These are phyloP conservation scores for Alternaria gansuensis DNA, from an alignment of 2,329 filamentous ascomycete genomes.

Conservation along the genomic window DNA sequence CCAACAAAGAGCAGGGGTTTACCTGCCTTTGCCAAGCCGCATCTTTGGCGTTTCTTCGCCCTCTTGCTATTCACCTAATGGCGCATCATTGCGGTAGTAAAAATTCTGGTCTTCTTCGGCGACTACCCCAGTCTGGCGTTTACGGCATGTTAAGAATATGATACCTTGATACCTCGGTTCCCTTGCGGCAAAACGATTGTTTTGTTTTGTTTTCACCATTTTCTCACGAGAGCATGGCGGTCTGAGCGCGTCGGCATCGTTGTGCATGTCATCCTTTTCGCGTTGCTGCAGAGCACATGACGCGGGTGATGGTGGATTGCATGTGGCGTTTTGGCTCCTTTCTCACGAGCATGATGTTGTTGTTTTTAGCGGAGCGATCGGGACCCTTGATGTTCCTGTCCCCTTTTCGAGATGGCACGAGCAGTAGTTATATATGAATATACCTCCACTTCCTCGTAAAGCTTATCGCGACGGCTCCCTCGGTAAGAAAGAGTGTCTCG, in stretches of 20 bases:
- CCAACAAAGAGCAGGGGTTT: neutral
- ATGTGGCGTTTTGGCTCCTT: conserved; percentile 15
- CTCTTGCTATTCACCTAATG: conserved; percentile 16
- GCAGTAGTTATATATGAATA: conserved; percentile 34
- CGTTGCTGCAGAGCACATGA: conserved; percentile 8
- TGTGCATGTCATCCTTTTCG: conserved; percentile 3
- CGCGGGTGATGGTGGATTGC: conserved; percentile 10
- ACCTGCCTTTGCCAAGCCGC: neutral
- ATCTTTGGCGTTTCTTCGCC: neutral
- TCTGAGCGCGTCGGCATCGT: conserved; percentile 7
- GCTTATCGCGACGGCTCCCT: conserved; percentile 5
- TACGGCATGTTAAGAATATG: conserved; percentile 25
- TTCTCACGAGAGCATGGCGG: conserved; percentile 6
- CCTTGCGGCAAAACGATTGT: conserved; percentile 12
- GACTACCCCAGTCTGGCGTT: conserved; percentile 24
- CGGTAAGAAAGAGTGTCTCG: neutral
- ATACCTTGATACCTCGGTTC: conserved; percentile 30
- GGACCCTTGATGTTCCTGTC: conserved; percentile 13
- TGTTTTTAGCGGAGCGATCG: conserved; percentile 25
- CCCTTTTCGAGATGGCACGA: conserved; percentile 18
- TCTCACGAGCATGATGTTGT: conserved; percentile 15
- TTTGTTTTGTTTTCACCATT: conserved; percentile 7
- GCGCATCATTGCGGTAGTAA: conserved; percentile 20
- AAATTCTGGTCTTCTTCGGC: conserved; percentile 20
- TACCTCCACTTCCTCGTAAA: conserved; percentile 23